A percentile compares a stretch with the other conserved stretches of the same genome.
These are phyloP conservation scores for Singerocomus inundabilis DNA, from an alignment of 1,284 basidiomycete genomes.

Conservation along the genomic window DNA sequence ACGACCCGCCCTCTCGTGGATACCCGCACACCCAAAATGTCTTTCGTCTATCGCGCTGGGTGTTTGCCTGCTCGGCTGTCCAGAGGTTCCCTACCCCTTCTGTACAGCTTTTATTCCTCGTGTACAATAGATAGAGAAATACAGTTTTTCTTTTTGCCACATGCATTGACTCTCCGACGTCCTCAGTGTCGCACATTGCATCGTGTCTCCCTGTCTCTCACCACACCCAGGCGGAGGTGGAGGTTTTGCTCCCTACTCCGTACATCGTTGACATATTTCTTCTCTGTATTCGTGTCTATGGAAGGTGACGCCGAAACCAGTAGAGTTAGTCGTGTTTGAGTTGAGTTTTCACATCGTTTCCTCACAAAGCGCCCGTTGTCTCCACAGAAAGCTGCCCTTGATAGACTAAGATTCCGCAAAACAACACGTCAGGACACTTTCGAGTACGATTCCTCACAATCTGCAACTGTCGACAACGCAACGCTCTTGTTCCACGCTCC, in stretches of 20 bases:
- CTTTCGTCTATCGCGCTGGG: background rate
- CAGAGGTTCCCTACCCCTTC: slow-evolving; percentile 3
- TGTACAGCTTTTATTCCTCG: slow-evolving; percentile 25
- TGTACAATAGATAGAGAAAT: slow-evolving; percentile 38
- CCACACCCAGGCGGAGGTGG: slow-evolving; percentile 23
- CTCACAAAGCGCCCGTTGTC: slow-evolving; percentile 35
- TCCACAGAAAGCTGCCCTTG: slow-evolving; percentile 55
- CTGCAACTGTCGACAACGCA: slow-evolving; percentile 28
- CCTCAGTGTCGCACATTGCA: slow-evolving; percentile 31
- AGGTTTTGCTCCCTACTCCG: slow-evolving; percentile 9
- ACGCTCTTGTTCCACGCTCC: slow-evolving; percentile 34
- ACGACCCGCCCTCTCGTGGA: background rate
- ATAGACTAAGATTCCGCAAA: slow-evolving; percentile 61
- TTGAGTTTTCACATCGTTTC: slow-evolving; percentile 27
- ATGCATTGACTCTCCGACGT: slow-evolving; percentile 61
- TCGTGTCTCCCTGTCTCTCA: slow-evolving; percentile 26
- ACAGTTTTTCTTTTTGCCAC: slow-evolving; percentile 47
- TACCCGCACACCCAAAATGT: background rate
- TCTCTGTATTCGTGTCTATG: slow-evolving; percentile 37
- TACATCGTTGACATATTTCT: slow-evolving; percentile 15
- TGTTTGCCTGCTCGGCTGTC: background rate
- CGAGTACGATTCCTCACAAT: slow-evolving; percentile 35
- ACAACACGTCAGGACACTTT: slow-evolving; percentile 41
- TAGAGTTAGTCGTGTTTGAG: slow-evolving; percentile 39
- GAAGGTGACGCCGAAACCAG: slow-evolving; percentile 37